Evolutionary conservation across 2,329 filamentous ascomycete species (phyloP).

Genomic region (Microdochium nivale): DNA sequence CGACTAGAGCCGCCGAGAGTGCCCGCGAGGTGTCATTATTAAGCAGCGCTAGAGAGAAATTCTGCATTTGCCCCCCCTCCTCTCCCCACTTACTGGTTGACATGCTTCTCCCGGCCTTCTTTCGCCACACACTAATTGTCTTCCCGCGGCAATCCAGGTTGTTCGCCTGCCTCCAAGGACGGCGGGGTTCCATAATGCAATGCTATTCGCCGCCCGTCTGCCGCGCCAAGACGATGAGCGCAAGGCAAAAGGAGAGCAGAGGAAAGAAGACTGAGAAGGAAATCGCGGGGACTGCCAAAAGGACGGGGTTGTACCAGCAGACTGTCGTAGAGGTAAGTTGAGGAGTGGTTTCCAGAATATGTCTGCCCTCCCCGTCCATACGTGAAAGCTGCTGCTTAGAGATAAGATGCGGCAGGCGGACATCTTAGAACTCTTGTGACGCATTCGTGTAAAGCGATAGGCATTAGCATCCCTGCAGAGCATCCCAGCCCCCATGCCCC

Average conservation of each 20-base stretch:
- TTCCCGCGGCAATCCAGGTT: not conserved
- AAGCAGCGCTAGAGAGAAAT: not conserved
- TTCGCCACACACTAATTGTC: not conserved
- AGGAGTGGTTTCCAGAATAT: too few relatives aligned
- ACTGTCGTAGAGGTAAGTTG: too few relatives aligned
- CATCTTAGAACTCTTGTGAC: too few relatives aligned
- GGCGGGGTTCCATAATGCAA: not conserved
- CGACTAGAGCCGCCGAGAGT: too few relatives aligned
- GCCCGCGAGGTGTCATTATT: too few relatives aligned
- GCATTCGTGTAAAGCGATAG: too few relatives aligned
- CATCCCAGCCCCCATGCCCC: too few relatives aligned
- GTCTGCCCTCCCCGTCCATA: too few relatives aligned
- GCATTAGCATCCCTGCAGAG: too few relatives aligned
- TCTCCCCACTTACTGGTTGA: not conserved
- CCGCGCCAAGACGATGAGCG: not conserved
- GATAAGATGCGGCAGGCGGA: too few relatives aligned
- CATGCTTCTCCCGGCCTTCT: conserved; percentile 1
- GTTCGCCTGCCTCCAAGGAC: not conserved
- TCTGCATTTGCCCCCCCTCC: not conserved
- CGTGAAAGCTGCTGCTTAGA: too few relatives aligned
- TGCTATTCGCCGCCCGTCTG: not conserved
- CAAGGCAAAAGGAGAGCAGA: not conserved
- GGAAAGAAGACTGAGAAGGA: too few relatives aligned
- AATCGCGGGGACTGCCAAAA: not conserved
- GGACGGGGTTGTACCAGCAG: not conserved